Base-by-base conservation (phyloP, 2,329 filamentous ascomycete genomes). In the Alternaria sp. region DNA sequence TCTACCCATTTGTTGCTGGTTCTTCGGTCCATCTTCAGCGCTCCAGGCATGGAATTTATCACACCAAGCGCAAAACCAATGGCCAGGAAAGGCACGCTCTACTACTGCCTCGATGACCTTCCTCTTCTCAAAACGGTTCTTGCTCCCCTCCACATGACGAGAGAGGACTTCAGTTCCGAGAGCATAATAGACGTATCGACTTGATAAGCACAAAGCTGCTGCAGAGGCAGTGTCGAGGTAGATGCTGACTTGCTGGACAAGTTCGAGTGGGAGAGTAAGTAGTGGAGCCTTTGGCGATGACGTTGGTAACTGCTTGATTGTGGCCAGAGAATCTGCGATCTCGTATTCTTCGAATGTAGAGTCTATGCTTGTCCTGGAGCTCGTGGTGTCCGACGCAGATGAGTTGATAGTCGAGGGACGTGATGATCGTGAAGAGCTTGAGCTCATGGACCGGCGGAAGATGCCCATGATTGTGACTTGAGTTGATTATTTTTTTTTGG, bases 11-110 rank as follows among this genome's bases (percentile, higher is more conserved):
- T 28, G 37, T 3, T 45, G 21, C 50, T 45, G 24, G 51, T 28
- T 50, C 48, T 21, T 49, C 9, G 62, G 72, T 17, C 62, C 60
- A 7, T 67, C 60, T 8, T 54, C 40, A 3, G 49, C 13, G 2
- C 56, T 34, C 67, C 67, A 71, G 0, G 40, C 8, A 29, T 76
- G 73, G 58, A 76, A 76, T 28, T 50, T 65, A 36, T 74, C 71
- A 60, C 73, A 76, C 72, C 72, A 76, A 2, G 70, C 68, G 55
- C 73, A 76, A 63, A 69, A 74, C 71, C 71, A 76, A 51, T 71
- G 63, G 1, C 63, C 65, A 1, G 72, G 71, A 39, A 76, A 73
- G 1, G 73, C 72, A 8, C 72, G 70, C 52, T 76, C 73, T 13
- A 76, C 65, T 5, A 74, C 67, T 1, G 54, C 58, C 49, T 70